Evolutionary conservation across 2,329 filamentous ascomycete genomes (phyloP).

Genomic region (Sarocladiaceae sp.): DNA sequence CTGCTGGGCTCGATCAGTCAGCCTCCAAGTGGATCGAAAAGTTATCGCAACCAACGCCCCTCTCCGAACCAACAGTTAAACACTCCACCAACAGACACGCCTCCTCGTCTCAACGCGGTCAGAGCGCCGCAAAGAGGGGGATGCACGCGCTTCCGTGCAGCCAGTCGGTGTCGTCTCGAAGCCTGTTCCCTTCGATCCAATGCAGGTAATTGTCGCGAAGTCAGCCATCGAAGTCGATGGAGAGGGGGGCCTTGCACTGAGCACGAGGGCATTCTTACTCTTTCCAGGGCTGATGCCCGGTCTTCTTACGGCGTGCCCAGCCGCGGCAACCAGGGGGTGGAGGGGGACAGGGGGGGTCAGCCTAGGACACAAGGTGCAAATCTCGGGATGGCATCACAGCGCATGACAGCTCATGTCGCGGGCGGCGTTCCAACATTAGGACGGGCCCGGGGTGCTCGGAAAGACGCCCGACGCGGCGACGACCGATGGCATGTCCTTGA

Average conservation of each 20-base stretch:
- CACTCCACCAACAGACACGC: background rate
- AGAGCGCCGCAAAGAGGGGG: slow-evolving; percentile 4
- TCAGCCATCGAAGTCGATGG: background rate
- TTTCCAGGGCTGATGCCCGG: slow-evolving; percentile 3
- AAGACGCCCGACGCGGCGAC: slow-evolving; percentile 1
- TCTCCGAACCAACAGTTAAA: background rate
- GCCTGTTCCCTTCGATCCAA: background rate
- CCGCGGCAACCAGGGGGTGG: background rate
- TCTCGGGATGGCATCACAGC: background rate
- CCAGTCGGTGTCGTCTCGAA: background rate
- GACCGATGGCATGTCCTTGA: too few species aligned
- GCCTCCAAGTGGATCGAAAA: too few species aligned
- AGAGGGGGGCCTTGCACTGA: background rate
- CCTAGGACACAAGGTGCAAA: background rate
- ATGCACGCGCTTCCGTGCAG: background rate
- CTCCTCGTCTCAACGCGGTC: slow-evolving; percentile 4
- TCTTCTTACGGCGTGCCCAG: slow-evolving; percentile 4
- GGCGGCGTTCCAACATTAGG: slow-evolving; percentile 4
- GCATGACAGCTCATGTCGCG: background rate
- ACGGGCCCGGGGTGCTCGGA: background rate
- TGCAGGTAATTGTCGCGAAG: background rate
- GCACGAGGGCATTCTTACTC: background rate
- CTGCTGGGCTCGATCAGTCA: too few species aligned
- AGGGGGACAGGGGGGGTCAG: background rate
- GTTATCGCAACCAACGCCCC: too few species aligned